Percentiles rank a stretch among this genome's conserved stretches.
These are phyloP conservation scores for Cubamyces sp. DNA, from an alignment of 768 basidiomycete genomes.

Conservation along the genomic window DNA sequence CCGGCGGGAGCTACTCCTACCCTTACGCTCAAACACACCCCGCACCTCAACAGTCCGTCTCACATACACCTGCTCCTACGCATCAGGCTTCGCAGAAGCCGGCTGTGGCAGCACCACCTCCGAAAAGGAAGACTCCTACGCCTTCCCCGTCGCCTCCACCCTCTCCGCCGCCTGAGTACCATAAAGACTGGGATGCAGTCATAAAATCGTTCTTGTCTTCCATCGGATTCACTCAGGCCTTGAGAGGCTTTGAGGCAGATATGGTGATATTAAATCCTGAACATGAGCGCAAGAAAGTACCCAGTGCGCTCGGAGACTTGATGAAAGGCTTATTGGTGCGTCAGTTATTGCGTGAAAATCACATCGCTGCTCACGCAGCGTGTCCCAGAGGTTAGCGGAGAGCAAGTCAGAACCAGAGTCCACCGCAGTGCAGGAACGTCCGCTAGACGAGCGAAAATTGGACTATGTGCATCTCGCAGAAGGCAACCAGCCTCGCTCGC, in stretches of 20 bases:
- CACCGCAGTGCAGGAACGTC: constrained; percentile 29
- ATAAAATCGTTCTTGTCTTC: constrained; percentile 56
- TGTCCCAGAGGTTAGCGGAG: constrained; percentile 34
- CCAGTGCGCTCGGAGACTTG: constrained; percentile 56
- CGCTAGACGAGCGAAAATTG: constrained; percentile 71
- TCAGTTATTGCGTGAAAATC: neutral
- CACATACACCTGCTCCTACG: neutral
- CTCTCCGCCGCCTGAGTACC: constrained; percentile 48
- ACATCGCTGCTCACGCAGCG: neutral
- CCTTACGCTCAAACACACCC: neutral
- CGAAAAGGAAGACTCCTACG: constrained; percentile 25
- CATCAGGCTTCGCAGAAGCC: neutral
- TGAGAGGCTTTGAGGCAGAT: constrained; percentile 69
- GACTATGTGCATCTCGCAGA: constrained; percentile 58
- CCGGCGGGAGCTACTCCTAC: constrained; percentile 21
- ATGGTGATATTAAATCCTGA: constrained; percentile 69
- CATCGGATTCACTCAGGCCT: constrained; percentile 59
- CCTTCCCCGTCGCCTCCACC: constrained; percentile 36
- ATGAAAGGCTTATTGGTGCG: constrained; percentile 55
- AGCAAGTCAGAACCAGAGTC: constrained; percentile 32
- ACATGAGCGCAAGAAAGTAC: constrained; percentile 64
- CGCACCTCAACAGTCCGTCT: neutral
- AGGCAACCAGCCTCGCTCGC: constrained; percentile 53
- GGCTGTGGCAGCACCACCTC: neutral
- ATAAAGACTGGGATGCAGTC: constrained; percentile 64